These are phyloP conservation scores for Botrytis deweyae DNA, from an alignment of 2,329 filamentous ascomycete genomes.

Conservation along the genomic window DNA sequence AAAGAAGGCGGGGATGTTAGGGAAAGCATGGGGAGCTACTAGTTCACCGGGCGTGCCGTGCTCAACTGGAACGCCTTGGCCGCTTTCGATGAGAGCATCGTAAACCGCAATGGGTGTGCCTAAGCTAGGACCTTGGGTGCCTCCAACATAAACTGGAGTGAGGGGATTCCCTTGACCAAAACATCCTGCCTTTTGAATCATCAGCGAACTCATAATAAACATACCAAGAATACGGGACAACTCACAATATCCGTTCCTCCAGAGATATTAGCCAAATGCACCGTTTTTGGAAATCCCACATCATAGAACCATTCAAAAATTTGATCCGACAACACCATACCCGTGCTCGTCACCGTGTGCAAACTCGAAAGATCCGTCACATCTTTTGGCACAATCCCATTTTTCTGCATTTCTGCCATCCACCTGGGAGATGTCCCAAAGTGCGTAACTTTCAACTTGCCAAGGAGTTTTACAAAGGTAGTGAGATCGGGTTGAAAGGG, in stretches of 20 bases:
- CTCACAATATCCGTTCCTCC: background rate
- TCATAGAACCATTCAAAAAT: background rate
- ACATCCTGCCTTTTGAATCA: background rate
- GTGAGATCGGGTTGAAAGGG: background rate
- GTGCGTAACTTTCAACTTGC: background rate
- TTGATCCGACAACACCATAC: background rate
- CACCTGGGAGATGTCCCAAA: background rate
- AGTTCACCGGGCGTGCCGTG: background rate
- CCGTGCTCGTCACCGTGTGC: background rate
- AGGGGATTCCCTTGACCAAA: background rate
- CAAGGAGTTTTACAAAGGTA: background rate
- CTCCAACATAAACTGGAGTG: background rate
- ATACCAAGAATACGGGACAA: background rate
- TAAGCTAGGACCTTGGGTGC: background rate
- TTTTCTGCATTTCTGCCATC: background rate
- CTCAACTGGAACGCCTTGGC: background rate
- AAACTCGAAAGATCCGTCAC: background rate
- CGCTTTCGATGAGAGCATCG: background rate
- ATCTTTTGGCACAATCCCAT: background rate
- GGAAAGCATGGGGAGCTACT: background rate
- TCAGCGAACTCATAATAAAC: background rate
- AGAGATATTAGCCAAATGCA: background rate
- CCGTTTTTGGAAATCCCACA: background rate
- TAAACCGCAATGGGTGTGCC: background rate
- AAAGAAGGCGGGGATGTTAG: background rate